phyloP scores from a whole-genome alignment of 2,329 filamentous ascomycete species.

The Aspergillus sergii region DNA sequence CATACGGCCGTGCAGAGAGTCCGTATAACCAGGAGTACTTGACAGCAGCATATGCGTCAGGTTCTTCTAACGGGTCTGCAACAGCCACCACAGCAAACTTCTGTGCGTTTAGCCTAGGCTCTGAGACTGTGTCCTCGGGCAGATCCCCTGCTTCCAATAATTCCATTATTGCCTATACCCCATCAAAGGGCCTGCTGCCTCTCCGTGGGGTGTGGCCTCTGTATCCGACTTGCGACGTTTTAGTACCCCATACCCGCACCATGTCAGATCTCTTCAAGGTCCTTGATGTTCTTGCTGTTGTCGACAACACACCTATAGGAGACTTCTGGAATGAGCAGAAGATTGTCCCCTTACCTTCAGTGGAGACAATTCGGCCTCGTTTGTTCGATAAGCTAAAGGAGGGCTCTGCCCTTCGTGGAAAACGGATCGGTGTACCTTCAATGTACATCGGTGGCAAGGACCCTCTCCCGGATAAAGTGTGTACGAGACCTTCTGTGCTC shows the following conservation, averaged over 20 bases:
- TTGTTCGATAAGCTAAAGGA: constrained; percentile 37
- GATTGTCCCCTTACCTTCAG: constrained; percentile 45
- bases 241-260: constrained; percentile 56
- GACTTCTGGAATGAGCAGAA: constrained; percentile 61
- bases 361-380: constrained; percentile 33
- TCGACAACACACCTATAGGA: constrained; percentile 45
- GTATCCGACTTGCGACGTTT: constrained; percentile 59
- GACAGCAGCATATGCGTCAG: constrained; percentile 58
- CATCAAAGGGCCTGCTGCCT: constrained; percentile 56
- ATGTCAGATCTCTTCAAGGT: constrained; percentile 55
- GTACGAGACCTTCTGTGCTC: constrained; percentile 42
- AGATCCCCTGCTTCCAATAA: constrained; percentile 61
- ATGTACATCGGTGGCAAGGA: constrained; percentile 53
- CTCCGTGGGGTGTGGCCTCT: constrained; percentile 58
- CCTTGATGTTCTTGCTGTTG: constrained; percentile 50
- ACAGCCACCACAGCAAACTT: constrained; percentile 55
- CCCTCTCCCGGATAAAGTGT: constrained; percentile 34
- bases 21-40: constrained; percentile 59
- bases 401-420: constrained; percentile 41
- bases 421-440: constrained; percentile 53
- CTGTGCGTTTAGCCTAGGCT: constrained; percentile 56
- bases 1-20: constrained; percentile 59
- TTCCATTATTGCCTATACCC: constrained; percentile 58
- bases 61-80: constrained; percentile 61
- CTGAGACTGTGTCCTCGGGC: constrained; percentile 60